A percentile compares a stretch with the other conserved stretches of the same genome.
phyloP scores from a whole-genome alignment of 164 flowering plant genomes.

The Aristolochia fimbriata region DNA sequence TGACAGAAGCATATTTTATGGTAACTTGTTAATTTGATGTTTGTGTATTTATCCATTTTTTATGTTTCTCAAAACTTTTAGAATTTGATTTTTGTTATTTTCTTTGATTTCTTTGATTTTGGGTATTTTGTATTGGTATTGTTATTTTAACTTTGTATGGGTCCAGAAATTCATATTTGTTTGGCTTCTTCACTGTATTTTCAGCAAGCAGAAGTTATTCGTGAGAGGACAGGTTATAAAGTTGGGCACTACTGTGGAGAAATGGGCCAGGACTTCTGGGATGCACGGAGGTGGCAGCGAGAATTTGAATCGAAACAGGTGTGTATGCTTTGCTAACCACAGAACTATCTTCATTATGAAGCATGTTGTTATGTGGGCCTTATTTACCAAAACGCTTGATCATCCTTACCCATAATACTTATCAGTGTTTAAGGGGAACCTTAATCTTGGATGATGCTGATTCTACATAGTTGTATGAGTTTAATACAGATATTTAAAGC shows the following conservation, averaged over 20 bases:
- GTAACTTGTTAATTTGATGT: neutral
- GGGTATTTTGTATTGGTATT: neutral
- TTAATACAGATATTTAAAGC: no score
- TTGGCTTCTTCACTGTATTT: slow-evolving; percentile 3
- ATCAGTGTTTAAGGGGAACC: no score
- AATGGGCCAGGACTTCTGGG: slow-evolving; percentile 99
- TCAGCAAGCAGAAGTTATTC: slow-evolving; percentile 99
- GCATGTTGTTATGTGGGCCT: no score
- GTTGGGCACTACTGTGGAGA: slow-evolving; percentile 99
- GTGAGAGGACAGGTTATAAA: slow-evolving; percentile 66
- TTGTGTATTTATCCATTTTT: neutral
- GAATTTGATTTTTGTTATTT: neutral
- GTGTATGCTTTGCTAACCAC: neutral
- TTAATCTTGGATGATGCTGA: no score
- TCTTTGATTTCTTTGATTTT: no score
- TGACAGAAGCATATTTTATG: neutral
- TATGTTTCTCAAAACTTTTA: neutral
- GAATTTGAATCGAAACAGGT: slow-evolving; percentile 97
- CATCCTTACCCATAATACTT: no score
- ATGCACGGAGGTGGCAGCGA: slow-evolving; percentile 94
- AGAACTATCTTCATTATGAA: no score
- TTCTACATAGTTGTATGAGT: no score
- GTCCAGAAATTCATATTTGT: neutral
- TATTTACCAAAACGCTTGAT: no score
- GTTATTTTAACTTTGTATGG: neutral